Conservation (phyloP, 169 alveolate genomes). For the Toxoplasma gondii region DNA sequence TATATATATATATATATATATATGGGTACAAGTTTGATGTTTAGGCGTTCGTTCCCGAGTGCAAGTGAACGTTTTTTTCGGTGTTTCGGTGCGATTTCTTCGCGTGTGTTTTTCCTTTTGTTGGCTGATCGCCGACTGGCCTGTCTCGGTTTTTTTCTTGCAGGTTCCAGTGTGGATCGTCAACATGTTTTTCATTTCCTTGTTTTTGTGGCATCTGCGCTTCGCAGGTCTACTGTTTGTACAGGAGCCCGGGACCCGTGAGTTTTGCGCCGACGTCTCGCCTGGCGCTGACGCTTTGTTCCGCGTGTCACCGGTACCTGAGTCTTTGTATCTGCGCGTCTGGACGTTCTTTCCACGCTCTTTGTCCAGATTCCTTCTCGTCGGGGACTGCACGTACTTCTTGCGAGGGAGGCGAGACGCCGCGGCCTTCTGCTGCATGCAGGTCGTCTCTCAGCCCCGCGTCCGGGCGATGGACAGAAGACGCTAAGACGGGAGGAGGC, state of each 20-base stretch:
- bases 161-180: too few relatives aligned
- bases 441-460: too few relatives aligned
- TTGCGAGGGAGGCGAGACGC: not conserved
- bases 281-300: not conserved
- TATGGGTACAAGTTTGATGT: not conserved
- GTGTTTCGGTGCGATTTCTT: too few relatives aligned
- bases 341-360: not conserved
- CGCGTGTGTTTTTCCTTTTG: too few relatives aligned
- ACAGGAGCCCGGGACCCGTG: constrained; percentile 39
- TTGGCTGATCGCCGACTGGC: too few relatives aligned
- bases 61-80: too few relatives aligned
- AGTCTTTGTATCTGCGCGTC: constrained; percentile 19
- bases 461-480: too few relatives aligned
- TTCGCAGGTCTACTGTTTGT: constrained; percentile 34
- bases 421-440: too few relatives aligned
- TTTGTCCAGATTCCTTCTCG: not conserved
- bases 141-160: too few relatives aligned
- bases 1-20: too few relatives aligned
- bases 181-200: not conserved
- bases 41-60: too few relatives aligned
- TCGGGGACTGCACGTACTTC: not conserved
- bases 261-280: constrained; percentile 26
- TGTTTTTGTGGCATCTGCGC: not conserved
- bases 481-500: too few relatives aligned
- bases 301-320: not conserved